Evolutionary conservation across 352 stramenopile genomes (phyloP).

Genomic region (Pythium volutum): DNA sequence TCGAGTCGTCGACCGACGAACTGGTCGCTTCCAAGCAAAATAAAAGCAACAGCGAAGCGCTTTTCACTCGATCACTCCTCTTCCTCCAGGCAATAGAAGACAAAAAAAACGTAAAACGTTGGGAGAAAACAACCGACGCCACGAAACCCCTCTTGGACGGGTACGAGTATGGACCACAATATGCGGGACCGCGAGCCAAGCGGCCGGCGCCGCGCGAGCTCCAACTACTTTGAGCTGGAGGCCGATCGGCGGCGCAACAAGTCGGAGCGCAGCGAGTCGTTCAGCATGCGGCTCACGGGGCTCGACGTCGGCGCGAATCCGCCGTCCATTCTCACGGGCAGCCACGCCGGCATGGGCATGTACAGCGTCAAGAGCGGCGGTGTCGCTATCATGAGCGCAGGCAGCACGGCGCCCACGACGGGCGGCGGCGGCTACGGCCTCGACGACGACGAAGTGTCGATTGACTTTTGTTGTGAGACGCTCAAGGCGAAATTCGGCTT

Average conservation of each 20-base stretch:
- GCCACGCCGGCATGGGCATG: too few species aligned
- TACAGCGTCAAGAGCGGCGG: slow-evolving; percentile 10
- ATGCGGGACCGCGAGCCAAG: slow-evolving; percentile 8
- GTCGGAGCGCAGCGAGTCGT: slow-evolving; percentile 61
- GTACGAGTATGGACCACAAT: neutral
- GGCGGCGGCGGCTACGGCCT: slow-evolving; percentile 11
- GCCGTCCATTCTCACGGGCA: slow-evolving; percentile 16
- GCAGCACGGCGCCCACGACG: slow-evolving; percentile 1
- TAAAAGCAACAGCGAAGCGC: slow-evolving; percentile 3
- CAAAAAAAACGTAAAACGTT: slow-evolving; percentile 2
- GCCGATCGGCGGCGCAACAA: slow-evolving; percentile 70
- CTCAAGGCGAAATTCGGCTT: slow-evolving; percentile 82
- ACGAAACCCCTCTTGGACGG: neutral
- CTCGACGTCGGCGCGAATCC: slow-evolving; percentile 47
- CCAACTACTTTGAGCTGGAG: slow-evolving; percentile 83
- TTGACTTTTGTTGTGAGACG: slow-evolving; percentile 82
- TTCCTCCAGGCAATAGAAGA: neutral
- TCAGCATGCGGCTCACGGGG: slow-evolving; percentile 49
- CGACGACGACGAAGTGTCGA: slow-evolving; percentile 73
- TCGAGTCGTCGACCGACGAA: slow-evolving; percentile 6
- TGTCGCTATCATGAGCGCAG: slow-evolving; percentile 15
- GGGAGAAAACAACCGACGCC: neutral
- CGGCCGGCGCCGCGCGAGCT: slow-evolving; percentile 58
- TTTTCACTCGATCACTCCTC: neutral
- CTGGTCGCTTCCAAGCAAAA: slow-evolving; percentile 1